Evolutionary conservation across 2,329 filamentous ascomycete species (phyloP).

Genomic region (Paecilomyces sp.): DNA sequence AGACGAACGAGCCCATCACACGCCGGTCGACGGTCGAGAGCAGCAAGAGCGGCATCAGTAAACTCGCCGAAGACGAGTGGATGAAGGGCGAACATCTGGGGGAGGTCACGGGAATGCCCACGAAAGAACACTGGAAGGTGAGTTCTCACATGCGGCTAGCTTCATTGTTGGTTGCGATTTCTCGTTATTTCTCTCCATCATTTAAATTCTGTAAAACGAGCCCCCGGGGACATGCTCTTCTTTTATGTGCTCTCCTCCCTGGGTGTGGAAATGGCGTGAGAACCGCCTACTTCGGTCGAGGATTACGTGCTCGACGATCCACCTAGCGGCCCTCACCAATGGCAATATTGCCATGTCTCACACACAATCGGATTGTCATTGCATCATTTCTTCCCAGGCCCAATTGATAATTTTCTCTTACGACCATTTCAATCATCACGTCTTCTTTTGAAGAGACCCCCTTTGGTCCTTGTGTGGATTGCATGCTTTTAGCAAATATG

Average conservation of each 20-base stretch:
- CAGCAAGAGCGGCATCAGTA: conserved; percentile 35
- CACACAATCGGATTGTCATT: not conserved
- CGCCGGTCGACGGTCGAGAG: conserved; percentile 35
- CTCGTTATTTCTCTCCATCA: conserved; percentile 2
- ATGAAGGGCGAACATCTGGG: conserved; percentile 47
- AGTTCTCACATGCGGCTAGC: conserved; percentile 17
- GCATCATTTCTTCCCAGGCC: not conserved
- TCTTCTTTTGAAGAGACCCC: not conserved
- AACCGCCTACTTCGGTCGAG: not conserved
- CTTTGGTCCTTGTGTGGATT: not conserved
- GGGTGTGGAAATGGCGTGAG: not conserved
- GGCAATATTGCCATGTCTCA: not conserved
- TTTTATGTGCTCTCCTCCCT: not conserved
- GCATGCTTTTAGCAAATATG: not conserved
- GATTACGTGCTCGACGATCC: not conserved
- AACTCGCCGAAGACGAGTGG: conserved; percentile 47
- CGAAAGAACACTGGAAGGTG: conserved; percentile 61
- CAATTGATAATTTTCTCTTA: not conserved
- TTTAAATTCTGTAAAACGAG: not conserved
- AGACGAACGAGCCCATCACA: conserved; percentile 25
- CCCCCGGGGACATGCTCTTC: not conserved
- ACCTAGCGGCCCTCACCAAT: not conserved
- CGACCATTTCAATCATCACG: not conserved
- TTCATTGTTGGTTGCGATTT: conserved; percentile 3
- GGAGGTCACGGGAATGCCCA: conserved; percentile 52